Evolutionary conservation across 208 protist species (phyloP), one percentile per base, ranked within the genome.

Genomic region (Endotrypanum monterogeii): DNA sequence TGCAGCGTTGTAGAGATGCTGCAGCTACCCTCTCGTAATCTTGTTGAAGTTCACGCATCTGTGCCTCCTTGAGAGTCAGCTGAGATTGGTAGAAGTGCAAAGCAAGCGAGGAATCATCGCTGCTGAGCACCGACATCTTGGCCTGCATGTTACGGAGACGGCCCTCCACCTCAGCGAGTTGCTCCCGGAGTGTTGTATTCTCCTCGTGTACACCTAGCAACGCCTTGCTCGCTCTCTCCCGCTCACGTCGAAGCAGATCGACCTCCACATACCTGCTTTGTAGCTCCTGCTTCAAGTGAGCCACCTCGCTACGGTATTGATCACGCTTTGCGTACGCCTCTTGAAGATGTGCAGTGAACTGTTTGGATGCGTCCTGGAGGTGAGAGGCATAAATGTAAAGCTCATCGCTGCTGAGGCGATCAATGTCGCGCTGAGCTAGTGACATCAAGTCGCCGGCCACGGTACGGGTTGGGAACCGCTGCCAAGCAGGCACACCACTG

Each of bases 291-390:
- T 89, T 84, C 68, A 92, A 82, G n/a, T 83, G 77, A 1, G 81
- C 86, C 0, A 90, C 84, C 73, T 91, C 85, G 46, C 83, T 72
- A 50, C 83, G 80, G 79, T 92, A 92, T 48, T 85, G 70, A 57
- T 94, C 86, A 8, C 90, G 78, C 57, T 81, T 71, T 16, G 82
- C 71, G 70, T 91, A 88, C 12, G 88, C 90, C 52, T 78, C 69
- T 30, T 69, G 51, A 14, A 94, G 69, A 60, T 87, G 63, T 50
- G 58, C 61, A 37, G 82, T 71, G 16, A 76, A 66, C 37, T 79
- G 55, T 58, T 71, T 73, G 30, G 83, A 76, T 41, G 89, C 84
- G 14, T 81, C 79, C 60, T 90, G 85, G 55, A 92, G 71, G 37
- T 80, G 78, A 1, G 81, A 84, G 20, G 83, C 81, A 55, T 86